Conservation (phyloP, 148 eudicot species). For the Camellia japonica region DNA sequence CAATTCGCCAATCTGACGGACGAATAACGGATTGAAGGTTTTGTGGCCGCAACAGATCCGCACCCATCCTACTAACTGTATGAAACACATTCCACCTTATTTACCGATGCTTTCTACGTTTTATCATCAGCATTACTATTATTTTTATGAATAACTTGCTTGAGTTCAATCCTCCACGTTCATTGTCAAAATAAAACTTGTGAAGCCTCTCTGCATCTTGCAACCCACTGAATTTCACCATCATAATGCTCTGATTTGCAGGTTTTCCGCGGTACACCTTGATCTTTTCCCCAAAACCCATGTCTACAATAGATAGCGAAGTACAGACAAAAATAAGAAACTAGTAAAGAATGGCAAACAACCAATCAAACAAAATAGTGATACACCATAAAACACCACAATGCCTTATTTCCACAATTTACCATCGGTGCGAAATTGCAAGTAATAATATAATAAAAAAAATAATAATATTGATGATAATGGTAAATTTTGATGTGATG, state of each 20-base stretch:
- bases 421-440: background rate
- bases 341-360: background rate
- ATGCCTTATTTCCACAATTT: background rate
- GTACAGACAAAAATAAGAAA: background rate
- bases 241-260: slow-evolving; percentile 37
- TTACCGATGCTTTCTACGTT: background rate
- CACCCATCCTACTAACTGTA: slow-evolving; percentile 35
- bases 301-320: slow-evolving; percentile 23
- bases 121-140: background rate
- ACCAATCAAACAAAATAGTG: background rate
- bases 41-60: no score
- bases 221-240: slow-evolving; percentile 49
- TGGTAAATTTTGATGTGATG: no score
- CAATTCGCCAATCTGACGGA: no score
- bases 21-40: no score
- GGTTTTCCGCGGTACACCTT: slow-evolving; percentile 44
- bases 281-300: slow-evolving; percentile 46
- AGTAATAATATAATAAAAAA: no score
- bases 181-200: slow-evolving; percentile 30
- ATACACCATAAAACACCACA: background rate
- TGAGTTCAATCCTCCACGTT: slow-evolving; percentile 44
- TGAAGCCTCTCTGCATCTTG: slow-evolving; percentile 57
- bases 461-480: no score
- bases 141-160: slow-evolving; percentile 15
- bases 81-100: slow-evolving; percentile 23